Evolutionary conservation across 306 rosid species (phyloP).

Genomic region (Dryas octopetala): DNA sequence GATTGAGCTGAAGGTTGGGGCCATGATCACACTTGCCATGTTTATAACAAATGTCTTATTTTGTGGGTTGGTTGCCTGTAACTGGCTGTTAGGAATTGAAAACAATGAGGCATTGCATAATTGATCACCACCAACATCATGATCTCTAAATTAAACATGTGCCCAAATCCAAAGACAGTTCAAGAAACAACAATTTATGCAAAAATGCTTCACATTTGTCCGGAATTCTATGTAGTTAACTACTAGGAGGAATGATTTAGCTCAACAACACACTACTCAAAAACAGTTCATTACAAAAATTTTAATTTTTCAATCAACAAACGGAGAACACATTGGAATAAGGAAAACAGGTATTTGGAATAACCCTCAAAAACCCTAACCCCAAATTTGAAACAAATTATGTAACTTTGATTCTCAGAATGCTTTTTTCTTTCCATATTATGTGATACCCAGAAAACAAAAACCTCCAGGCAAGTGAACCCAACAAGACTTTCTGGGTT

Average conservation of each 20-base stretch:
- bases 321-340: not conserved
- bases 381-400: not conserved
- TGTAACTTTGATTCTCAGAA: not conserved
- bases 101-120: not conserved
- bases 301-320: not conserved
- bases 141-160: not conserved
- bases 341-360: not conserved
- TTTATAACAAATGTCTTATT: conserved; percentile 5
- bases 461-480: not conserved
- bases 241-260: not conserved
- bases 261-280: not conserved
- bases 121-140: not conserved
- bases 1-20: conserved; percentile 42
- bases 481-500: not conserved
- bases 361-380: not conserved
- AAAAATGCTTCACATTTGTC: not conserved
- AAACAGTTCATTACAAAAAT: not conserved
- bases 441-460: not conserved
- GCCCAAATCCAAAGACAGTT: not conserved
- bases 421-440: not conserved
- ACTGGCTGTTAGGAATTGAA: not conserved
- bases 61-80: conserved; percentile 13
- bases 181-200: not conserved
- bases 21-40: conserved; percentile 54
- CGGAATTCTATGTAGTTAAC: not conserved